Evolutionary conservation across 2,329 filamentous ascomycete species (phyloP).

Genomic region (Akanthomyces lecanii): DNA sequence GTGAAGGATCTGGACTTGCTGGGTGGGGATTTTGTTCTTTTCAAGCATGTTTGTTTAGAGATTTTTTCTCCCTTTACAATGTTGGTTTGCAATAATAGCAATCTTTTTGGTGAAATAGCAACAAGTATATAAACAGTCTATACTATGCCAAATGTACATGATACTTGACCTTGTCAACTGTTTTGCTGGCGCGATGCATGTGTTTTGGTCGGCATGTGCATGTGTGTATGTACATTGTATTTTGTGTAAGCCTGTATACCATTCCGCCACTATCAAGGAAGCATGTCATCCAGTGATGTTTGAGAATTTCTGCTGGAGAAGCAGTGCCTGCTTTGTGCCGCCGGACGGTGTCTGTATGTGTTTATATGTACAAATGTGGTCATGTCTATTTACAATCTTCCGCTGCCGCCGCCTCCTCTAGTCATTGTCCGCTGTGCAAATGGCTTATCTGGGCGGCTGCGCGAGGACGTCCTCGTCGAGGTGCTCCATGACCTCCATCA

Average conservation of each 20-base stretch:
- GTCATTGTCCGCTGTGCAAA: no score
- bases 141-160: background rate
- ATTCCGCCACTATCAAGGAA: no score
- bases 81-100: background rate
- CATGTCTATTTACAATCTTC: background rate
- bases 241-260: no score
- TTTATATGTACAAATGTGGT: background rate
- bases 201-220: no score
- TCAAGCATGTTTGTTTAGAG: background rate
- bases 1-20: background rate
- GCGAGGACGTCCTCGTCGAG: constrained; percentile 77
- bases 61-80: background rate
- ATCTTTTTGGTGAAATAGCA: background rate
- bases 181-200: background rate
- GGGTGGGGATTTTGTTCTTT: background rate
- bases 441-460: background rate
- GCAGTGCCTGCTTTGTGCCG: no score
- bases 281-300: no score
- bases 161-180: background rate
- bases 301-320: no score
- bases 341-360: no score
- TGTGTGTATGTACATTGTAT: no score
- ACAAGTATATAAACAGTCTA: background rate
- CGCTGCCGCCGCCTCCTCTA: background rate
- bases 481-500: constrained; percentile 86